Conservation (phyloP, 495 filamentous ascomycete species). For the Penicillium salamii region DNA sequence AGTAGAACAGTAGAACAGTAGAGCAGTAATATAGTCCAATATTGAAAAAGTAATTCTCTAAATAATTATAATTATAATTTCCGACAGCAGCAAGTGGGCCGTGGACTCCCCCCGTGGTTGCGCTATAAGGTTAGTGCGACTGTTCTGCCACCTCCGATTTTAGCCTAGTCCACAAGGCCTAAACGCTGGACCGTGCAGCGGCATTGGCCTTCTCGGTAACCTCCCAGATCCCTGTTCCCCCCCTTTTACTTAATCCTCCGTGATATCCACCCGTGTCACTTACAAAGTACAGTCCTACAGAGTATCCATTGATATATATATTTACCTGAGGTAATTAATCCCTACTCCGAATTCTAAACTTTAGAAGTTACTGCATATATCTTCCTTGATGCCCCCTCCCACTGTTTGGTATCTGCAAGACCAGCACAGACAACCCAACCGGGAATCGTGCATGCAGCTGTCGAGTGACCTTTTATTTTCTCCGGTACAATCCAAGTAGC, state of each 20-base stretch:
- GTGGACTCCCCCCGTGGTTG: slow-evolving; percentile 25
- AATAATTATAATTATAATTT: too few relatives aligned
- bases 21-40: too few relatives aligned
- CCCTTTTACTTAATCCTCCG: slow-evolving; percentile 7
- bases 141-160: slow-evolving; percentile 29
- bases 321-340: too few relatives aligned
- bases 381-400: too few relatives aligned
- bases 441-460: slow-evolving; percentile 21
- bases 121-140: slow-evolving; percentile 26
- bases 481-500: slow-evolving; percentile 4
- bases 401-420: slow-evolving; percentile 6
- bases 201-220: slow-evolving; percentile 5
- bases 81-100: slow-evolving; percentile 22
- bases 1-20: too few relatives aligned
- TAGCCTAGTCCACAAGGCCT: slow-evolving; percentile 23
- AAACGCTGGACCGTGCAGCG: slow-evolving; percentile 24
- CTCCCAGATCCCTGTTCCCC: slow-evolving; percentile 15
- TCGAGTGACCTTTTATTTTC: slow-evolving; percentile 14
- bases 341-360: too few relatives aligned
- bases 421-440: slow-evolving; percentile 20
- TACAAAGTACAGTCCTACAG: too few relatives aligned
- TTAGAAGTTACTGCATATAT: too few relatives aligned
- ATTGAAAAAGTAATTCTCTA: too few relatives aligned
- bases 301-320: too few relatives aligned
- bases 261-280: neutral